These are phyloP conservation scores for Penicillium glabrum DNA, from an alignment of 2,329 filamentous ascomycete species.

Conservation along the genomic window DNA sequence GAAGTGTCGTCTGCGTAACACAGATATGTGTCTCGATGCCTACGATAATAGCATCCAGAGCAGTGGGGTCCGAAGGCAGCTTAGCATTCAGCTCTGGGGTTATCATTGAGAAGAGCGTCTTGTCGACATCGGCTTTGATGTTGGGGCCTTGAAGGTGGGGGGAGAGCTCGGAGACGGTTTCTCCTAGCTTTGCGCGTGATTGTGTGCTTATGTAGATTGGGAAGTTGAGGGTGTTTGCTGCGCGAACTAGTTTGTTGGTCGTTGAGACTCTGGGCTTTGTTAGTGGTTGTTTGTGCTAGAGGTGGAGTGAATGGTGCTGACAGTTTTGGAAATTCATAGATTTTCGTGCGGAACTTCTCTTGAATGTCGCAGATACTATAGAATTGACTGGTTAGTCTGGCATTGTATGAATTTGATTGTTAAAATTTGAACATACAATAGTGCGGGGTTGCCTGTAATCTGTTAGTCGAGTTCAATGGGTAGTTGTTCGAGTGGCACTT, in stretches of 20 bases:
- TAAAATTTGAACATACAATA: slow-evolving; percentile 41
- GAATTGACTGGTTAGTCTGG: neutral
- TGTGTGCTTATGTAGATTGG: slow-evolving; percentile 88
- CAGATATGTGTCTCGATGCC: slow-evolving; percentile 95
- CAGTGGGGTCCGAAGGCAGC: slow-evolving; percentile 22
- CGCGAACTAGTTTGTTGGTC: slow-evolving; percentile 66
- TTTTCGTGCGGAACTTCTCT: slow-evolving; percentile 83
- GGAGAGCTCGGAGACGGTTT: slow-evolving; percentile 73
- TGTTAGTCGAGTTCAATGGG: neutral
- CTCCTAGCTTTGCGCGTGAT: slow-evolving; percentile 73
- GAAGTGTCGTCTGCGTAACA: slow-evolving; percentile 86
- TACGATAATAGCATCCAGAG: slow-evolving; percentile 70
- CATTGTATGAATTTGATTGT: neutral
- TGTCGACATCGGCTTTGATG: slow-evolving; percentile 66
- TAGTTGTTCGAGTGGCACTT: neutral
- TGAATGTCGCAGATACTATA: slow-evolving; percentile 88
- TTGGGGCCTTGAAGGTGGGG: slow-evolving; percentile 47
- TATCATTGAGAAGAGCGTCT: slow-evolving; percentile 88
- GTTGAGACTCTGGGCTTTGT: slow-evolving; percentile 58
- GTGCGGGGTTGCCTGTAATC: slow-evolving; percentile 43
- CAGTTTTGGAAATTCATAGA: slow-evolving; percentile 83
- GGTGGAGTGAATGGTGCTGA: slow-evolving; percentile 40
- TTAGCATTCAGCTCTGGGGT: slow-evolving; percentile 62
- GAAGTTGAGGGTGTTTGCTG: slow-evolving; percentile 55
- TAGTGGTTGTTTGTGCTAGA: neutral